Percentiles rank a stretch among this genome's conserved stretches.
phyloP scores from a whole-genome alignment of 78 protist genomes.

The Dictyostelium capitatum region DNA sequence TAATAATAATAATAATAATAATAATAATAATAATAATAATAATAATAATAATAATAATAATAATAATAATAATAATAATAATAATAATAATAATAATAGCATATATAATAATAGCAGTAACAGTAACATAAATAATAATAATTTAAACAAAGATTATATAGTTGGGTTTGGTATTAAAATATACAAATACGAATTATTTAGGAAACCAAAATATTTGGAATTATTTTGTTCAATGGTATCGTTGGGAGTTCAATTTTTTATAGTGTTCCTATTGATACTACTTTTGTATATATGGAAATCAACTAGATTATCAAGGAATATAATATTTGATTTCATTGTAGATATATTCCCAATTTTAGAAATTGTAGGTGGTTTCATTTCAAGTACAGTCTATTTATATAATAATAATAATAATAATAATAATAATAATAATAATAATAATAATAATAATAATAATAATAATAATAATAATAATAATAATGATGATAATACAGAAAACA shows the following conservation, averaged over 20 bases:
- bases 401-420: background rate
- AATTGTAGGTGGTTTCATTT: background rate
- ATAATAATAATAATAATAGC: background rate
- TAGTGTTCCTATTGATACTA: background rate
- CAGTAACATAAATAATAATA: background rate
- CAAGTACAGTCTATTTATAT: background rate
- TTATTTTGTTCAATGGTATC: background rate
- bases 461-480: background rate
- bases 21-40: background rate
- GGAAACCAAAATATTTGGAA: background rate
- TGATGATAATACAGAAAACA: background rate
- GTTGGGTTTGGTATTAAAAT: background rate
- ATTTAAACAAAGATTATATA: background rate
- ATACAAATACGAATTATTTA: background rate
- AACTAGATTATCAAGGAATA: background rate
- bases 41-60: background rate
- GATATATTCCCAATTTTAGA: background rate
- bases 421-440: background rate
- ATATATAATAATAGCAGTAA: background rate
- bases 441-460: background rate
- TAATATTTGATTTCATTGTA: background rate
- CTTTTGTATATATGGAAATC: background rate
- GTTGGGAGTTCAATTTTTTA: slow-evolving; percentile 4
- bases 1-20: background rate
- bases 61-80: background rate